Percentiles rank a stretch among this genome's conserved stretches.
Evolutionary conservation across 208 protist genomes (phyloP).

Genomic region (Histomonas meleagridis): DNA sequence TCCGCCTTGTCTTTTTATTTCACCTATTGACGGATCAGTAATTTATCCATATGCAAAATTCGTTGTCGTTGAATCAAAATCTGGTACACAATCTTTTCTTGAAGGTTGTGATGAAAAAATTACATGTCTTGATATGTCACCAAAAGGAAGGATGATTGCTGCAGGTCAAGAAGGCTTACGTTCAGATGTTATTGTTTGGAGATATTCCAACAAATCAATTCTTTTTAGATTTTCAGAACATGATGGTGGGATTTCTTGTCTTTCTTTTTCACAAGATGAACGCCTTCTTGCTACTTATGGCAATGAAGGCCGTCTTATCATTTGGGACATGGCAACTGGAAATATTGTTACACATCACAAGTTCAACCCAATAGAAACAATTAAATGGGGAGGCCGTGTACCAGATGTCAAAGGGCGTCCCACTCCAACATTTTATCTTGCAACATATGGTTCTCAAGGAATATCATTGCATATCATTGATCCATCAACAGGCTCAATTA

Average conservation of each 20-base stretch:
- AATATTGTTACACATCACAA: slow-evolving; percentile 44
- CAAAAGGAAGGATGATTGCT: slow-evolving; percentile 39
- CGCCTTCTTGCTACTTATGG: slow-evolving; percentile 37
- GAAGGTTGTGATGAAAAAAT: neutral
- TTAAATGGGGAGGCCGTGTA: slow-evolving; percentile 47
- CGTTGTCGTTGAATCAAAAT: neutral
- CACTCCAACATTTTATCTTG: slow-evolving; percentile 49
- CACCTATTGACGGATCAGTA: neutral
- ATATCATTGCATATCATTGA: slow-evolving; percentile 37
- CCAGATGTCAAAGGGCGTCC: slow-evolving; percentile 51
- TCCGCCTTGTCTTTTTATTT: neutral
- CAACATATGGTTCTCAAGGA: slow-evolving; percentile 36
- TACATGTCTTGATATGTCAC: neutral
- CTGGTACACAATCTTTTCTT: neutral
- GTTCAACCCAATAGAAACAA: neutral
- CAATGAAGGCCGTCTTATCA: slow-evolving; percentile 31
- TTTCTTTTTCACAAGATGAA: slow-evolving; percentile 39
- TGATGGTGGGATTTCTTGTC: slow-evolving; percentile 27
- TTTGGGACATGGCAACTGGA: slow-evolving; percentile 51
- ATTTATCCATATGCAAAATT: neutral
- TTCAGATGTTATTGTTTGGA: slow-evolving; percentile 46
- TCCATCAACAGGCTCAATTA: neutral
- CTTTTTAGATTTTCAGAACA: slow-evolving; percentile 38
- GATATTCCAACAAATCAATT: neutral
- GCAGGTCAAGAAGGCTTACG: slow-evolving; percentile 27